Conservation (phyloP, 176 grass and related monocot genomes). For the Rhynchospora tenuis region DNA sequence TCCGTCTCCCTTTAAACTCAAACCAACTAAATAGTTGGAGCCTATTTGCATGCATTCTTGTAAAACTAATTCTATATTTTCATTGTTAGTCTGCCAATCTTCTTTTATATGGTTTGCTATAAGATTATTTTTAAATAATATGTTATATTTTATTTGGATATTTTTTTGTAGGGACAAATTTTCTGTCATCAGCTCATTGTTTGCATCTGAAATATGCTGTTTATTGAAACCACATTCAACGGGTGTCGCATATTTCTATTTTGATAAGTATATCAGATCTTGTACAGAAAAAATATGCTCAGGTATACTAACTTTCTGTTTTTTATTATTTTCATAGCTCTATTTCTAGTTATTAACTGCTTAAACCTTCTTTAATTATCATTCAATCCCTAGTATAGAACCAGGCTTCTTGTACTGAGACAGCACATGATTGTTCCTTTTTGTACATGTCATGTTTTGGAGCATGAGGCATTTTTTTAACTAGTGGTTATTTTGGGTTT, state of each 20-base stretch:
- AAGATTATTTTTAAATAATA: background rate
- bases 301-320: conserved; percentile 10
- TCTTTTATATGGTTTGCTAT: background rate
- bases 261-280: conserved; percentile 29
- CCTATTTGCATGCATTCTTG: background rate
- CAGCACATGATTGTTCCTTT: conserved; percentile 13
- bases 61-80: background rate
- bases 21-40: background rate
- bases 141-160: background rate
- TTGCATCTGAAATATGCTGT: conserved; percentile 39
- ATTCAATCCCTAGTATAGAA: background rate
- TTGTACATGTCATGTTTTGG: background rate
- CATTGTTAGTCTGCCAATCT: background rate
- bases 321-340: background rate
- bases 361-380: background rate
- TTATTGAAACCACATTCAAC: conserved; percentile 24
- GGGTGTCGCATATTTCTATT: conserved; percentile 27
- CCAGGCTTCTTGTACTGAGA: background rate
- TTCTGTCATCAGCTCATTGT: conserved; percentile 44
- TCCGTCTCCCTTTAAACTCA: too few relatives aligned
- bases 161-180: conserved; percentile 53
- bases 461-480: background rate
- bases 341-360: background rate
- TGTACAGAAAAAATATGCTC: conserved; percentile 28
- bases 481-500: background rate